Base-by-base conservation (phyloP, 345 rosid genomes). In the Heritiera littoralis region DNA sequence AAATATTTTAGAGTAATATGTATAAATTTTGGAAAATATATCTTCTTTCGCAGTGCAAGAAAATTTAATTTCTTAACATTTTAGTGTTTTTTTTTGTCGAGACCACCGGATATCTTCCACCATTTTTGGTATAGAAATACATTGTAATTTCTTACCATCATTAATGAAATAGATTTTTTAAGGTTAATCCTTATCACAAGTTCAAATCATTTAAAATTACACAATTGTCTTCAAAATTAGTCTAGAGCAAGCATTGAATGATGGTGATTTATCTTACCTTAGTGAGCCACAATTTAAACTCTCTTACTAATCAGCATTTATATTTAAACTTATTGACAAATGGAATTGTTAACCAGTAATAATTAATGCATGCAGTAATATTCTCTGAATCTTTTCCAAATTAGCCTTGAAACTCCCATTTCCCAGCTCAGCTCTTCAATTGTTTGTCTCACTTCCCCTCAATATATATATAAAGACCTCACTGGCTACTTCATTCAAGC, bases 201-300 rank as follows among this genome's bases (percentile, higher is more conserved):
- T 35, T 46, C 1, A 17, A 59, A 59, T 2, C 20, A 23, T 23
- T 18, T 9, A 5, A 45, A 70, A 38, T 70, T 35, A 3, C 49
- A 4, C 64, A 45, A 15, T 32, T 67, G 55, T 48, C 6, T 32
- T 6, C 69, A 58, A 17, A 56, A 18, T n/a, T 23, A 56, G 10
- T 32, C 46, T 59, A 78, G 23, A 78, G 43, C 13, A 58, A 79
- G 52, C 69, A 79, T 71, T 79, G 41, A 65, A 51, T 74, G 74
- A 40, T 0, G 45, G 58, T 66, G 23, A 78, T 30, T 65, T 13
- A 32, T 67, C 64, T 38, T 66, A 49, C 54, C 51, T 74, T 59
- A 74, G 30, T 49, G 45, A 68, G 41, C 56, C 60, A 68, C 46
- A 51, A 82, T 43, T 64, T 52, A 52, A 76, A 79, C 2, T 60